phyloP scores from a whole-genome alignment of 495 filamentous ascomycete species.

The Penicillium maclennaniae region DNA sequence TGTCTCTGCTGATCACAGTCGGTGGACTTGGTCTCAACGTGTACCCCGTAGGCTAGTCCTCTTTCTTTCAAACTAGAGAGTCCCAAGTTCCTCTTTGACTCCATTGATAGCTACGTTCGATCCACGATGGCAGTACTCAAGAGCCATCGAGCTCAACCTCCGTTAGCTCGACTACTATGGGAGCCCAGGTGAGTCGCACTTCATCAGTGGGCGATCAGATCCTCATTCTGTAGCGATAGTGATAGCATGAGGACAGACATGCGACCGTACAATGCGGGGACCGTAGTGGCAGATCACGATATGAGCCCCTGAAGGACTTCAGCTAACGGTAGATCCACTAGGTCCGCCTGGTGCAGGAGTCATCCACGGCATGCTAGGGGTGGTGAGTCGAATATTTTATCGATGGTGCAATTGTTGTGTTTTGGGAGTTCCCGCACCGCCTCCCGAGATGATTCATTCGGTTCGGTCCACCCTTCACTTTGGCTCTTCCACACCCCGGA shows the following conservation, averaged over 20 bases:
- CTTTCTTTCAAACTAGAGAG: neutral
- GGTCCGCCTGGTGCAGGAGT: constrained; percentile 18
- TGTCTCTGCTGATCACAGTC: constrained; percentile 5
- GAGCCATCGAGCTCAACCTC: constrained; percentile 11
- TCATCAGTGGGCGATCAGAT: neutral
- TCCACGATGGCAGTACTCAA: constrained; percentile 13
- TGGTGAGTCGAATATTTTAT: constrained; percentile 30
- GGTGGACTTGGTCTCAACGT: neutral
- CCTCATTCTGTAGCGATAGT: neutral
- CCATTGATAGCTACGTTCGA: neutral
- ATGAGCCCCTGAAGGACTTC: neutral
- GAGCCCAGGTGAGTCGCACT: constrained; percentile 33
- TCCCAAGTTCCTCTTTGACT: neutral
- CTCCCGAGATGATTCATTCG: constrained; percentile 18
- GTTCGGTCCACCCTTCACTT: constrained; percentile 4
- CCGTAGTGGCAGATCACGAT: constrained; percentile 1
- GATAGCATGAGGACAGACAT: neutral
- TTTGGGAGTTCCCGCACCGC: constrained; percentile 18
- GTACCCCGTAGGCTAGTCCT: neutral
- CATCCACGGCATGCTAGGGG: constrained; percentile 19
- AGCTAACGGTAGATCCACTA: constrained; percentile 1
- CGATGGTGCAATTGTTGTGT: constrained; percentile 28
- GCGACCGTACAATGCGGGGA: constrained; percentile 11
- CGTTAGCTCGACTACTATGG: constrained; percentile 35
- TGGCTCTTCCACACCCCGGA: neutral